Conservation (phyloP, 169 alveolate genomes). For the Amoebophrya sp. region DNA sequence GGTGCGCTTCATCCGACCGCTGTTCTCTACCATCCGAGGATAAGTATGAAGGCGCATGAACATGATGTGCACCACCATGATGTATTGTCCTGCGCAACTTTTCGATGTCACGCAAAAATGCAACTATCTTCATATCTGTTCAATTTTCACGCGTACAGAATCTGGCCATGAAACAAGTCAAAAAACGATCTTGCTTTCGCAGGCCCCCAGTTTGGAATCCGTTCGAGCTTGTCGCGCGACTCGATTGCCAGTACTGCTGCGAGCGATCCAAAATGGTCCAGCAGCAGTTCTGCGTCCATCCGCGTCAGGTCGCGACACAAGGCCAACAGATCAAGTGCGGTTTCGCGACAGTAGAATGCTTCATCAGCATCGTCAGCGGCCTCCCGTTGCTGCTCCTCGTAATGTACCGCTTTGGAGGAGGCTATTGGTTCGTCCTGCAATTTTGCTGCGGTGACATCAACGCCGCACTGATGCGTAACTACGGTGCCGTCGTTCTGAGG, state of each 20-base stretch:
- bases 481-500: background rate
- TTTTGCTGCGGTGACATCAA: background rate
- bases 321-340: background rate
- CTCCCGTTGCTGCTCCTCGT: background rate
- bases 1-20: background rate
- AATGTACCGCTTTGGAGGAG: background rate
- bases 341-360: background rate
- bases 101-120: background rate
- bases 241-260: background rate
- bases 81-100: background rate
- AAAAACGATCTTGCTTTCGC: background rate
- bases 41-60: background rate
- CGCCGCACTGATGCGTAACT: background rate
- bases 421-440: background rate
- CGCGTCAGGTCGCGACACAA: background rate
- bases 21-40: background rate
- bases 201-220: background rate
- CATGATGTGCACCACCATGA: background rate
- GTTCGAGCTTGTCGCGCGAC: background rate
- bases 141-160: background rate
- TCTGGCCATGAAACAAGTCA: background rate
- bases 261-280: background rate
- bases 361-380: background rate
- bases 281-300: background rate
- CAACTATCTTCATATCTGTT: background rate